A percentile compares a stretch with the other conserved stretches of the same genome.
Evolutionary conservation across 2,329 filamentous ascomycete genomes (phyloP).

Genomic region (Colletotrichum sp.): DNA sequence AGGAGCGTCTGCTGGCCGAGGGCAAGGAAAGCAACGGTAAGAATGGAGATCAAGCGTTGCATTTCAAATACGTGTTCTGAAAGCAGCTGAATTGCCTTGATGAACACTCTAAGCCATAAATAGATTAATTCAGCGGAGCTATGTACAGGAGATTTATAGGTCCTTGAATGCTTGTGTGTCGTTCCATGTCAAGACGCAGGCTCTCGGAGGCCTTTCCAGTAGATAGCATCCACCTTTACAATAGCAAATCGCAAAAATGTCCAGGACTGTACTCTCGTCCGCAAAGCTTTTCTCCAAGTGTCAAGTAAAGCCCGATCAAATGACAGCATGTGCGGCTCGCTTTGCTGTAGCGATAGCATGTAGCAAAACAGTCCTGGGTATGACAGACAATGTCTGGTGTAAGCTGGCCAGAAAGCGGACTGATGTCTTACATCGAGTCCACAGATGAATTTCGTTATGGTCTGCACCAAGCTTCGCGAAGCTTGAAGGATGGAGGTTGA

Average conservation of each 20-base stretch:
- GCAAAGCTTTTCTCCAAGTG: background rate
- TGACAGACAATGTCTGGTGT: background rate
- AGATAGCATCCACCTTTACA: background rate
- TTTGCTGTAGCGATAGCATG: background rate
- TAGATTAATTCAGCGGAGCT: background rate
- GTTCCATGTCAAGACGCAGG: background rate
- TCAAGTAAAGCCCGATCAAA: background rate
- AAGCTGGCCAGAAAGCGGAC: background rate
- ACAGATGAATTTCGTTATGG: background rate
- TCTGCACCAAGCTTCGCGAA: background rate
- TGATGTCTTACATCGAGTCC: background rate
- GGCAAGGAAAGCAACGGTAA: constrained; percentile 2
- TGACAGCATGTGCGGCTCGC: background rate
- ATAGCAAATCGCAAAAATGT: background rate
- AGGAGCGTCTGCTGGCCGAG: background rate
- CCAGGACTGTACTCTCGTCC: background rate
- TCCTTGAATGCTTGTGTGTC: background rate
- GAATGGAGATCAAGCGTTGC: background rate
- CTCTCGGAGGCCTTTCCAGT: background rate
- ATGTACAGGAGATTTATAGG: accelerated
- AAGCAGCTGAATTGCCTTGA: background rate
- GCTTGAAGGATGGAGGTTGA: background rate
- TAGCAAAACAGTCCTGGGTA: background rate
- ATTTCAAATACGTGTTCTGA: background rate
- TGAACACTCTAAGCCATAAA: background rate